phyloP scores from a whole-genome alignment of 1,139 yeast genomes.

The Hyphopichia fennica region DNA sequence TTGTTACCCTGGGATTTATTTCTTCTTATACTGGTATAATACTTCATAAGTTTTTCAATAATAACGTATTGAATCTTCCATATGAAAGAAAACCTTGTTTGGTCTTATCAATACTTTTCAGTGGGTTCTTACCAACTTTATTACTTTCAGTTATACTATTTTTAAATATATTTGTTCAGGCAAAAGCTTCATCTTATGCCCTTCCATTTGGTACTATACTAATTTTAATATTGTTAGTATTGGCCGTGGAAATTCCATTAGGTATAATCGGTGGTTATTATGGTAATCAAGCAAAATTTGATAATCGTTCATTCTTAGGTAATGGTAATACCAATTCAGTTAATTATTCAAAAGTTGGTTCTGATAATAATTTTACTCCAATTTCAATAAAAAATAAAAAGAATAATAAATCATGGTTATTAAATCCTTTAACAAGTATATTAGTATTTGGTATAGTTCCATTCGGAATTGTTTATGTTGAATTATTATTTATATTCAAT shows the following conservation, averaged over 20 bases:
- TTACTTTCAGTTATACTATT: conserved; percentile 53
- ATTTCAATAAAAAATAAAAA: conserved; percentile 2
- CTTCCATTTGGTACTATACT: conserved; percentile 74
- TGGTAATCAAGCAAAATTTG: conserved; percentile 46
- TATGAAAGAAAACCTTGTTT: conserved; percentile 18
- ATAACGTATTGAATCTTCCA: conserved; percentile 26
- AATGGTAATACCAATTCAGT: background rate
- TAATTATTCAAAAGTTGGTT: conserved; percentile 3
- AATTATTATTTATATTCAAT: conserved; percentile 70
- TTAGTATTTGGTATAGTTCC: conserved; percentile 67
- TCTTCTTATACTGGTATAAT: conserved; percentile 73
- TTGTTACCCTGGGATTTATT: conserved; percentile 68
- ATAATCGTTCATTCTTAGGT: conserved; percentile 16
- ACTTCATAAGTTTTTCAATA: conserved; percentile 54
- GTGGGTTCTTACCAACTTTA: conserved; percentile 62
- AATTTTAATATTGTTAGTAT: conserved; percentile 56
- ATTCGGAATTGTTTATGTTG: conserved; percentile 79
- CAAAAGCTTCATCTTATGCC: conserved; percentile 72
- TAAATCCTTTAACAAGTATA: conserved; percentile 25
- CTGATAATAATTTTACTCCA: background rate
- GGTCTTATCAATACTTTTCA: conserved; percentile 50
- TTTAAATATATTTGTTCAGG: conserved; percentile 73
- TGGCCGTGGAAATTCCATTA: conserved; percentile 69
- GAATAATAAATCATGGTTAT: conserved; percentile 13
- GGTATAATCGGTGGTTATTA: conserved; percentile 69